A percentile compares a stretch with the other conserved stretches of the same genome.
Evolutionary conservation across 2,329 filamentous ascomycete genomes (phyloP).

Genomic region (Neofusicoccum kwambonambiense): DNA sequence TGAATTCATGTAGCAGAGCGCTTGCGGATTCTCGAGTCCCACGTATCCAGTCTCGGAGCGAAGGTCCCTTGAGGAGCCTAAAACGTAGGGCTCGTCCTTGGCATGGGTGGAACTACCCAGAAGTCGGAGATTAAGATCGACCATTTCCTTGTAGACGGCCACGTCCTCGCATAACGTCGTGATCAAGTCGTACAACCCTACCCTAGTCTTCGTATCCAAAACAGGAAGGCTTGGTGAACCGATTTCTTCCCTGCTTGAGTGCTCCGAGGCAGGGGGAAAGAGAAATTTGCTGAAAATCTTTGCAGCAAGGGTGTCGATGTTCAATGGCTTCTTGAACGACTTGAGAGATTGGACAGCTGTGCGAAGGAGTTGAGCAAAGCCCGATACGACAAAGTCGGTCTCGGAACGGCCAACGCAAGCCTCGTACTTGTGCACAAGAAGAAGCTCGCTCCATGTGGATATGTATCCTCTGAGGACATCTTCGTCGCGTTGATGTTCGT

Average conservation of each 20-base stretch:
- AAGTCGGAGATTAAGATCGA: constrained; percentile 32
- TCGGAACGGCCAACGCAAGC: constrained; percentile 38
- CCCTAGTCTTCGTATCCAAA: constrained; percentile 35
- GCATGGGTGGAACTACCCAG: constrained; percentile 5
- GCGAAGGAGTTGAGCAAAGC: constrained; percentile 41
- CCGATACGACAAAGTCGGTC: constrained; percentile 35
- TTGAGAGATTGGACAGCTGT: constrained; percentile 40
- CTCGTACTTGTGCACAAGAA: constrained; percentile 34
- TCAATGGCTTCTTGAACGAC: constrained; percentile 39
- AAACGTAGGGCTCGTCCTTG: constrained; percentile 50
- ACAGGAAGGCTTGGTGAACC: constrained; percentile 26
- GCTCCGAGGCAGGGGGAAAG: constrained; percentile 25
- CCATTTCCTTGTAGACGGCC: constrained; percentile 26
- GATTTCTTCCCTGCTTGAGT: too few species aligned
- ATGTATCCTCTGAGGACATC: constrained; percentile 30
- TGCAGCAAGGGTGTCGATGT: constrained; percentile 19
- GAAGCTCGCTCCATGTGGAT: constrained; percentile 31
- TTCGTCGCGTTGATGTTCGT: constrained; percentile 35
- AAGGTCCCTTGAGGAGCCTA: constrained; percentile 67
- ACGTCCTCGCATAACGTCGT: constrained; percentile 32
- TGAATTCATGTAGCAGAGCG: constrained; percentile 97
- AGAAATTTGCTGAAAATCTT: constrained; percentile 36
- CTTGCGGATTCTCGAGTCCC: constrained; percentile 88
- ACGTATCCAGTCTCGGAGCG: constrained; percentile 77
- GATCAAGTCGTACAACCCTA: constrained; percentile 38